phyloP scores from a whole-genome alignment of 345 rosid genomes.

The Ceriops decandra region DNA sequence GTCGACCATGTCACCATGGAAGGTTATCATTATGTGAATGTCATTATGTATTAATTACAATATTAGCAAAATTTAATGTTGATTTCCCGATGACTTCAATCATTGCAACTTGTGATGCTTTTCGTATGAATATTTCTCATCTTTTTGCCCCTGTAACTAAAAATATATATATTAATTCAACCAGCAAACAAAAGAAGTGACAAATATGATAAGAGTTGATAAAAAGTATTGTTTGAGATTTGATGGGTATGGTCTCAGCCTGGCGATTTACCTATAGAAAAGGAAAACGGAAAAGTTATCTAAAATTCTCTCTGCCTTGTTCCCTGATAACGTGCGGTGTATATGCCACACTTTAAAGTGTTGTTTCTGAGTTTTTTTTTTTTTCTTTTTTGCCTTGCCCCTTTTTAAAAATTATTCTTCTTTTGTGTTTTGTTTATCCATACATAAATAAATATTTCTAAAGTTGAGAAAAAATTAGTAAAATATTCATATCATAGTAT shows the following conservation, averaged over 20 bases:
- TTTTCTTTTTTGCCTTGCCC: too few species aligned
- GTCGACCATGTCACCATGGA: constrained; percentile 13
- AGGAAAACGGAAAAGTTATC: neutral
- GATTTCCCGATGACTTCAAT: constrained; percentile 7
- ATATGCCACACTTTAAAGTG: neutral
- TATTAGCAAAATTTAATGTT: constrained; percentile 1
- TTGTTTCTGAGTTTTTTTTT: too few species aligned
- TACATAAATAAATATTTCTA: too few species aligned
- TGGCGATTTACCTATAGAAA: constrained; percentile 4
- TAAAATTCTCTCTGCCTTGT: constrained; percentile 1
- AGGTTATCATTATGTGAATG: constrained; percentile 11
- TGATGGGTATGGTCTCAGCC: constrained; percentile 16
- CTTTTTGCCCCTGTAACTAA: neutral
- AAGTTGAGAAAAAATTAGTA: too few species aligned
- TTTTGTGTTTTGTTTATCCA: too few species aligned
- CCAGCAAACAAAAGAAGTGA: neutral
- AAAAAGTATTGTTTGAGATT: constrained; percentile 1
- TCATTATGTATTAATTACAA: constrained; percentile 1
- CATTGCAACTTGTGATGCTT: constrained; percentile 9
- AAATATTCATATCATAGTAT: too few species aligned
- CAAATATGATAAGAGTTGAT: constrained; percentile 5
- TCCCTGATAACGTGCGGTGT: neutral
- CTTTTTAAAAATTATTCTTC: too few species aligned
- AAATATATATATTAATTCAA: neutral
- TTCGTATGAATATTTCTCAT: neutral